phyloP scores from a whole-genome alignment of 805 yeast genomes.

The Monosporozyma servazzii region DNA sequence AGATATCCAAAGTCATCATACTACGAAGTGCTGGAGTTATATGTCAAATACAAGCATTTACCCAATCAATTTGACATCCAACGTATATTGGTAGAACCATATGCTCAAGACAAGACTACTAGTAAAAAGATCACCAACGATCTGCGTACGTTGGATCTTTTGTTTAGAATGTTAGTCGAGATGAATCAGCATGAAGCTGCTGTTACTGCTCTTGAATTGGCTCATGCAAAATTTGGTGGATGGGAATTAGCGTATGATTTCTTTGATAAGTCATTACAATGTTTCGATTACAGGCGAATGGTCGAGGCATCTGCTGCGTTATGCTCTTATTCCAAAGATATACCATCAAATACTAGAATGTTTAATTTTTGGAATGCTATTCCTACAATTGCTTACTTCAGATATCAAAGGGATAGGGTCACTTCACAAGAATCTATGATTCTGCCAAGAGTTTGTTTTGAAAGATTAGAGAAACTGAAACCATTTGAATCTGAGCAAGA shows the following conservation, averaged over 20 bases:
- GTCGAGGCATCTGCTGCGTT: conserved; percentile 43
- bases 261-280: conserved; percentile 45
- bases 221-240: conserved; percentile 48
- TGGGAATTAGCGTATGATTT: conserved; percentile 42
- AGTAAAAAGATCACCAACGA: conserved; percentile 35
- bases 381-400: conserved; percentile 35
- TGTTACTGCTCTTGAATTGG: conserved; percentile 44
- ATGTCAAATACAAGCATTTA: conserved; percentile 24
- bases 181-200: conserved; percentile 36
- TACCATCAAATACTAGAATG: conserved; percentile 18
- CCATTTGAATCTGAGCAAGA: conserved; percentile 60
- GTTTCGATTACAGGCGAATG: conserved; percentile 40
- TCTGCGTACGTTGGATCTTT: conserved; percentile 39
- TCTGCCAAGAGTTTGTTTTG: conserved; percentile 52
- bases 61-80: conserved; percentile 28
- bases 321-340: conserved; percentile 18
- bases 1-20: conserved; percentile 51
- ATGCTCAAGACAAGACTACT: conserved; percentile 11
- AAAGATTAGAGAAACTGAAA: conserved; percentile 41
- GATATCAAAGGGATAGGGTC: conserved; percentile 30
- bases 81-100: conserved; percentile 20
- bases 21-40: conserved; percentile 32
- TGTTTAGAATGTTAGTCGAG: conserved; percentile 38
- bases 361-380: conserved; percentile 50
- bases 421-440: conserved; percentile 40